phyloP scores from a whole-genome alignment of 2,329 filamentous ascomycete genomes.

The Microcyclospora tardicrescens region DNA sequence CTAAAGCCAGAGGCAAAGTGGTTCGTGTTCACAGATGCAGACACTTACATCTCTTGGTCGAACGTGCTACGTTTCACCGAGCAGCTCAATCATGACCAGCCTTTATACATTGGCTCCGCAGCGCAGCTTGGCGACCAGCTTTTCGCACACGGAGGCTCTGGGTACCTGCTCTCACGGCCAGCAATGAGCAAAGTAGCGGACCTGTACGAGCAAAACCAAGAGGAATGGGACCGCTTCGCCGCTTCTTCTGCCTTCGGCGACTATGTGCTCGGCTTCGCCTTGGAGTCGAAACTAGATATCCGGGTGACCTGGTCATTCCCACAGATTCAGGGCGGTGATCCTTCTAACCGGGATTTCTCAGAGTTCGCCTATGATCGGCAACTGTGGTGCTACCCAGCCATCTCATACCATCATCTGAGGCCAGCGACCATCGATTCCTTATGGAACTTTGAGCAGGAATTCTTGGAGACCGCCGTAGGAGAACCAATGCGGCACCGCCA shows the following conservation, averaged over 20 bases:
- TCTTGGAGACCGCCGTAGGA: slow-evolving; percentile 6
- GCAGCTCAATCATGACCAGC: slow-evolving; percentile 29
- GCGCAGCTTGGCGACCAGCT: slow-evolving; percentile 36
- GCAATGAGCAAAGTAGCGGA: slow-evolving; percentile 34
- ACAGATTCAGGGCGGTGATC: slow-evolving; percentile 12
- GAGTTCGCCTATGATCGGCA: slow-evolving; percentile 3
- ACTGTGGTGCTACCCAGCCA: slow-evolving; percentile 17
- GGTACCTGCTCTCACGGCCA: slow-evolving; percentile 39
- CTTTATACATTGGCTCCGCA: slow-evolving; percentile 38
- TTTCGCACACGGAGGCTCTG: slow-evolving; percentile 42
- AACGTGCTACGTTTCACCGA: slow-evolving; percentile 33
- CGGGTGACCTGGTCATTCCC: slow-evolving; percentile 10
- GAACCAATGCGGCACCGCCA: slow-evolving; percentile 12
- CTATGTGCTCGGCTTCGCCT: slow-evolving; percentile 9
- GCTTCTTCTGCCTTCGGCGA: slow-evolving; percentile 12
- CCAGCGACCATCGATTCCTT: slow-evolving; percentile 11
- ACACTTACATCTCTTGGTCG: slow-evolving; percentile 34
- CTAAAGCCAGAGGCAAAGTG: slow-evolving; percentile 35
- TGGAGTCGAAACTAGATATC: slow-evolving; percentile 4
- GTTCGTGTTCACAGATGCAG: slow-evolving; percentile 42
- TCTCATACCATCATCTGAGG: slow-evolving; percentile 15
- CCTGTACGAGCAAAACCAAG: slow-evolving; percentile 28
- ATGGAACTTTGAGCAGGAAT: slow-evolving; percentile 18
- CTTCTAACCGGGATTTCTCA: slow-evolving; percentile 14
- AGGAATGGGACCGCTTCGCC: slow-evolving; percentile 23